A percentile compares a stretch with the other conserved stretches of the same genome.
phyloP scores from a whole-genome alignment of 805 yeast species.

The Candida andamanensis region DNA sequence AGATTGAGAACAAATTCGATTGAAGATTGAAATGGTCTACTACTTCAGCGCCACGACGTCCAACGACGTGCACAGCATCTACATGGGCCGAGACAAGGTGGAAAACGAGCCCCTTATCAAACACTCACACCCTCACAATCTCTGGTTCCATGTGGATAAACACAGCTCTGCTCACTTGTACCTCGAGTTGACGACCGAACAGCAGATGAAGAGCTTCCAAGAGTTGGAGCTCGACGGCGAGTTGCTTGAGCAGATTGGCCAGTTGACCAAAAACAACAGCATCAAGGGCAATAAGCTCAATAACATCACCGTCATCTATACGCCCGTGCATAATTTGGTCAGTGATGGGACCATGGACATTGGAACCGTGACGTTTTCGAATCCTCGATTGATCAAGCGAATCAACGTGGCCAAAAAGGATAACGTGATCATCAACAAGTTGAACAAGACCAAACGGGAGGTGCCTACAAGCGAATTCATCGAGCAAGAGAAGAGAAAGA shows the following conservation, averaged over 20 bases:
- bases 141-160: conserved; percentile 82
- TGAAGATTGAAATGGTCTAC: conserved; percentile 21
- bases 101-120: conserved; percentile 56
- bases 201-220: conserved; percentile 32
- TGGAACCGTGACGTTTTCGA: conserved; percentile 74
- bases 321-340: conserved; percentile 67
- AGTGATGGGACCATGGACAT: conserved; percentile 69
- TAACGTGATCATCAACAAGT: conserved; percentile 53
- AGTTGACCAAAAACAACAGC: conserved; percentile 71
- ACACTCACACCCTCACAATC: conserved; percentile 58
- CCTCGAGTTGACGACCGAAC: conserved; percentile 39
- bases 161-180: conserved; percentile 76
- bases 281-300: conserved; percentile 69
- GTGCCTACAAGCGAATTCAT: conserved; percentile 41
- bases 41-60: conserved; percentile 21
- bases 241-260: conserved; percentile 50
- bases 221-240: conserved; percentile 33
- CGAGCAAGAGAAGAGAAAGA: conserved; percentile 24
- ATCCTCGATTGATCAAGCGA: conserved; percentile 48
- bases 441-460: conserved; percentile 63
- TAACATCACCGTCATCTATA: conserved; percentile 61
- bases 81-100: conserved; percentile 70
- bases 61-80: conserved; percentile 31
- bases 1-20: not conserved
- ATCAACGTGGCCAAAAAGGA: conserved; percentile 52